Conservation (phyloP, 2,329 filamentous ascomycete genomes). For the Geoglossum cookeanum region DNA sequence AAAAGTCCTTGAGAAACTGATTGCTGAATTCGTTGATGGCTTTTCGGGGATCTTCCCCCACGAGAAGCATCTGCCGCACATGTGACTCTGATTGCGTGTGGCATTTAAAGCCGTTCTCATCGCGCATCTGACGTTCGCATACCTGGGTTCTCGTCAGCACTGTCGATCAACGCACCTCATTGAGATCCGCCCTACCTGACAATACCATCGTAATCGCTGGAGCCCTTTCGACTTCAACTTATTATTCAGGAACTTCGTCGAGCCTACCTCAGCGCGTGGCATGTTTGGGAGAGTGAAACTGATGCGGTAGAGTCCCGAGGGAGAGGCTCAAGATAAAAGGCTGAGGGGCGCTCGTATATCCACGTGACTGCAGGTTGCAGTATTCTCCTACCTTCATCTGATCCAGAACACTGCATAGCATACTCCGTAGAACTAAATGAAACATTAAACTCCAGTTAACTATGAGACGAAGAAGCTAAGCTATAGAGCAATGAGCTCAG, state of each 20-base stretch:
- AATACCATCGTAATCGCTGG: constrained; percentile 81
- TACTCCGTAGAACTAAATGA: too few species aligned
- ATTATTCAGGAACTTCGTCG: constrained; percentile 78
- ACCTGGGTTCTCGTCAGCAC: constrained; percentile 28
- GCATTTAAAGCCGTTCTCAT: constrained; percentile 84
- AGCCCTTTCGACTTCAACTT: constrained; percentile 67
- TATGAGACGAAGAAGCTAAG: too few species aligned
- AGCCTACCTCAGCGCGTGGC: constrained; percentile 82
- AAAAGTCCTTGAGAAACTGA: constrained; percentile 65
- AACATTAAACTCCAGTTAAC: too few species aligned
- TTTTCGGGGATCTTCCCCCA: constrained; percentile 74
- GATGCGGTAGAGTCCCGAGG: not conserved
- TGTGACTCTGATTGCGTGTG: constrained; percentile 74
- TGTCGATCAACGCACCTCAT: not conserved
- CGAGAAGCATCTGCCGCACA: constrained; percentile 71
- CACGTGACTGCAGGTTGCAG: too few species aligned
- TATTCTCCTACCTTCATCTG: too few species aligned
- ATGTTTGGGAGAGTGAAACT: constrained; percentile 31
- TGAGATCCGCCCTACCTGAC: constrained; percentile 24
- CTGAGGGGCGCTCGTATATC: not conserved
- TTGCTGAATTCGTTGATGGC: constrained; percentile 65
- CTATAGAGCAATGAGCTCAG: too few species aligned
- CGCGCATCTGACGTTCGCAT: constrained; percentile 58
- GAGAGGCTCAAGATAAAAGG: not conserved
- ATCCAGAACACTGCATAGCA: too few species aligned